These are phyloP conservation scores for Amanita muscaria DNA, from an alignment of 768 basidiomycete species.

Conservation along the genomic window DNA sequence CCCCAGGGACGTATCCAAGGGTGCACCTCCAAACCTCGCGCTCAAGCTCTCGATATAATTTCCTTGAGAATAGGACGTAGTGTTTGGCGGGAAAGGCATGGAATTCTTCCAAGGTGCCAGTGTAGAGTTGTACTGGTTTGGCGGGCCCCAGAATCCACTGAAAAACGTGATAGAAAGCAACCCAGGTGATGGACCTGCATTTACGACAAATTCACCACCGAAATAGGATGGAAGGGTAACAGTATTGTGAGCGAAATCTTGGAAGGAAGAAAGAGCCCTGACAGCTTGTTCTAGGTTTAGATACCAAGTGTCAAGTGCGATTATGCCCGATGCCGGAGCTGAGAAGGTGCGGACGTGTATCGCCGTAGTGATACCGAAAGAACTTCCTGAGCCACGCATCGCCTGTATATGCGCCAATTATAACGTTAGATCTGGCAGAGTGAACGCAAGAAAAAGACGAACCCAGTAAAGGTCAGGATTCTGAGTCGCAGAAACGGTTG, in stretches of 20 bases:
- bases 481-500: conserved; percentile 12
- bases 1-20: not conserved
- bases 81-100: not conserved
- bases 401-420: conserved; percentile 7
- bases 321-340: conserved; percentile 12
- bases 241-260: not conserved
- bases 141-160: not conserved
- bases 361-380: conserved; percentile 17
- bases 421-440: not conserved
- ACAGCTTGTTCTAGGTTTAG: not conserved
- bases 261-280: not conserved
- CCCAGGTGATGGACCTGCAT: not conserved
- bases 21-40: not conserved
- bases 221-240: not conserved
- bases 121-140: not conserved
- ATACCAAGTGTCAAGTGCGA: conserved; percentile 7
- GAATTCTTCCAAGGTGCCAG: not conserved
- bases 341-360: conserved; percentile 15
- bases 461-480: conserved; percentile 24
- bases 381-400: conserved; percentile 17
- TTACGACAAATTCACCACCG: not conserved
- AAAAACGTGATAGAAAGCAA: not conserved
- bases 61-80: not conserved
- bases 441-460: not conserved
- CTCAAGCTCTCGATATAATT: not conserved